Percentiles rank a stretch among this genome's conserved stretches.
These are phyloP conservation scores for Kwoniella dendrophila DNA, from an alignment of 768 basidiomycete species.

Conservation along the genomic window DNA sequence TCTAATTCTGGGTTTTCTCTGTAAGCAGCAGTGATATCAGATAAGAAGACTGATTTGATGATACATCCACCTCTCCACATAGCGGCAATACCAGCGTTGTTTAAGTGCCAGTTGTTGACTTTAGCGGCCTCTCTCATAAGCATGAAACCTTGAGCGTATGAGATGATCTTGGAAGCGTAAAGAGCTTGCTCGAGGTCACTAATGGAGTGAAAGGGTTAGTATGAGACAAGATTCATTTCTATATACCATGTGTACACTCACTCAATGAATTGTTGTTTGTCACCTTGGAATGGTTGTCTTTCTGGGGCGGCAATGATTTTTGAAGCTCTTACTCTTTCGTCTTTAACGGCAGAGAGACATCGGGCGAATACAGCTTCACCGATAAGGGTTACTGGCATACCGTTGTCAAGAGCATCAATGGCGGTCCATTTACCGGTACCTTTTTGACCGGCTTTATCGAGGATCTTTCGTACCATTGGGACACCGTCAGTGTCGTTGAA, in stretches of 20 bases:
- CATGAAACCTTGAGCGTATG: conserved; percentile 99
- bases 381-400: conserved; percentile 84
- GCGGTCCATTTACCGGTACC: conserved; percentile 99
- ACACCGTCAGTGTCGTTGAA: conserved; percentile 90
- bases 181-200: conserved; percentile 95
- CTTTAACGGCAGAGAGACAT: conserved; percentile 95
- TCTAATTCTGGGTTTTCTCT: conserved; percentile 79
- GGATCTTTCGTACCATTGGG: conserved; percentile 88
- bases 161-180: conserved; percentile 99
- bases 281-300: conserved; percentile 90
- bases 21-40: conserved; percentile 67
- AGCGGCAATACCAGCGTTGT: conserved; percentile 94
- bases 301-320: conserved; percentile 87
- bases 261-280: conserved; percentile 98
- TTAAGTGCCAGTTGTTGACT: conserved; percentile 85
- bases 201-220: neutral
- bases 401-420: conserved; percentile 85
- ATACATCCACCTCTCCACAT: conserved; percentile 99
- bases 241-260: conserved; percentile 25
- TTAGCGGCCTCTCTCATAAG: conserved; percentile 97
- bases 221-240: neutral
- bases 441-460: conserved; percentile 96
- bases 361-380: conserved; percentile 99
- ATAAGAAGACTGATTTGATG: conserved; percentile 67
- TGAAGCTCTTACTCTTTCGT: conserved; percentile 90